Base-by-base conservation (phyloP, 2,329 filamentous ascomycete species). In the Beauveria scarabaeidicola region DNA sequence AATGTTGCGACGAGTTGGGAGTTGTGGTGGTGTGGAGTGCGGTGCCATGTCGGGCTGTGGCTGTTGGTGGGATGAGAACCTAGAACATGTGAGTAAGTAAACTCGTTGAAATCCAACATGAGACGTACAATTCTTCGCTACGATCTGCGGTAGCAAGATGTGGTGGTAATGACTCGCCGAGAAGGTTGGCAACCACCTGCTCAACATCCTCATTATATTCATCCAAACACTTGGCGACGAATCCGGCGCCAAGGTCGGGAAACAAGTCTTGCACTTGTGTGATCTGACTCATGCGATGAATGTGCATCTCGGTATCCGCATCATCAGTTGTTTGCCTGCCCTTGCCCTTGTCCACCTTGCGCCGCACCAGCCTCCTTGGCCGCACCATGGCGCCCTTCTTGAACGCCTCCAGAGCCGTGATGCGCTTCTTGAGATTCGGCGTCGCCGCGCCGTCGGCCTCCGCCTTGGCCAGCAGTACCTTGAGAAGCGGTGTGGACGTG, bases 231-330 rank as follows among this genome's bases (percentile, higher is more conserved):
- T 83, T 88, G 19, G 89, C 80, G 17, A 97, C 78, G 69, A 96
- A 97, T 0, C 82, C 89, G 4, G 89, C 87, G 5, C 92, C 91
- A 10, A 97, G 77, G 63, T 96, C 85, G 0, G 93, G 91, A 68
- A 97, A 97, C 0, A 97, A 78, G 69, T 99, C 93, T 69, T 96
- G 91, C n/a, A 99, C 81, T 70, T 95, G 90, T 0, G 88, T 88
- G 55, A 97, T 85, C 52, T 93, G 83, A 66, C 88, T 92, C 83
- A 95, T 88, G 46, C 81, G 86, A 72, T 96, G 91, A 23, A 93
- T 76, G 67, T 94, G 90, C 38, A 92, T 76, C 47, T 81, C 77
- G 3, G 71, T 72, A 6, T 73, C 67, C 7, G 68, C 63, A 6
- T 79, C 75, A 8, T 72, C 69, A 5, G 67, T 68, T 3, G 71